Base-by-base conservation (phyloP, 2,329 filamentous ascomycete species). In the Cordyceps fumosorosea region DNA sequence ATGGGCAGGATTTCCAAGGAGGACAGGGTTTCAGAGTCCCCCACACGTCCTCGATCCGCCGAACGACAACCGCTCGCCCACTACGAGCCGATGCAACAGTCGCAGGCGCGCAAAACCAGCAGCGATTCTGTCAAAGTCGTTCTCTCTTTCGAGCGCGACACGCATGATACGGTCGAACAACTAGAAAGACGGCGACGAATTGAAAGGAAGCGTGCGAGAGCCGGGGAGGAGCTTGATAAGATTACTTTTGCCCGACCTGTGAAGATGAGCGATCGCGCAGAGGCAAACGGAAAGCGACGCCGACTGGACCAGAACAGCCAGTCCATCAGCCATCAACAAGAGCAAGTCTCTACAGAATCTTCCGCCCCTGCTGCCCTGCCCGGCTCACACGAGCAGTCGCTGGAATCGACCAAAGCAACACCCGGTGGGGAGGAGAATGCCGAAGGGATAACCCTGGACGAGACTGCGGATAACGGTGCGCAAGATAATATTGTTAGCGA, bases 11-110 rank as follows among this genome's bases (percentile, higher is more conserved):
- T 66, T 10, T 65, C 65, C 2, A 71, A 68, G 1, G 71, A 70
- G 42, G 72, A 74, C 10, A 66, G 70, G 29, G 71, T 77, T 8
- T 74, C 74, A 11, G 75, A 76, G 52, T 77, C 76, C 2, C 75
- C 75, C 0, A 69, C 71, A 5, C 65, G 67, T 3, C 66, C 67
- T 47, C 59, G 64, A 50, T 68, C 66, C 3, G 66, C 64, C 11
- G 65, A 61, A 3, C 69, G 65, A 22, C 70, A 71, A n/a, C 78
- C 77, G 0, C 72, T 76, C 50, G 70, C 70, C 4, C 72, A 75
- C 22, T 82, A 81, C 62, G 78, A 79, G 64, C 75, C 76, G 1
- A 77, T 80, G 77, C 71, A 73, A 50, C 72, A 76, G 55, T 81
- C 80, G 0, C 80, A 81, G 55, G 74, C 79, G 65, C 72, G 77